Base-by-base conservation (phyloP, 2,329 filamentous ascomycete genomes). In the Arthroderma uncinatum region DNA sequence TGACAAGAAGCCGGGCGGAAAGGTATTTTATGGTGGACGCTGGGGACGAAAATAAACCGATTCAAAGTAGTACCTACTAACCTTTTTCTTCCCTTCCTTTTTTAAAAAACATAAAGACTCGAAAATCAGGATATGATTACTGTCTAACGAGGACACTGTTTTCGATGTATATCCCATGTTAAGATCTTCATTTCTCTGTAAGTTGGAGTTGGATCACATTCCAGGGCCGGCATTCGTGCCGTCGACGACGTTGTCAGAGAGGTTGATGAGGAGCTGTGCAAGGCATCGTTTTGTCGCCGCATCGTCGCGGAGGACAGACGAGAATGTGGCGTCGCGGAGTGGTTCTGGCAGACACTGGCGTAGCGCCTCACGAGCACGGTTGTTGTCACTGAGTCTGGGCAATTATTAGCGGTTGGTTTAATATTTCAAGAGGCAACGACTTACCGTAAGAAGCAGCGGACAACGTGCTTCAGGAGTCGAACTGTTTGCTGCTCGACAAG, bases 271-370 rank as follows among this genome's bases (percentile, higher is more conserved):
- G 7, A 98, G 83, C 73, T 97, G 93, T n/a, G 91, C 89, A 34
- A 98, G 84, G 72, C 93, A 98, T 59, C 93, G 86, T 78, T 98
- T 98, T 0, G 93, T 98, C 1, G 93, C 93, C 12, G 93, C 93
- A 68, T 98, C 93, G 67, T 98, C 93, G 58, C 93, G 87, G 34
- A 98, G 84, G 47, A 98, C 93, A 0, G 91, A 92, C 7, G 90
- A 95, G 71, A 98, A 98, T 1, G 93, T 98, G 6, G 92, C 91
- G 70, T 98, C 93, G 52, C 93, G 87, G n/a, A 98, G 84, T n/a
- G 93, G 93, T 68, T 98, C 93, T 0, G 93, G 93, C 10, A 98
- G 85, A 68, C 93, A 98, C 73, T 98, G 93, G 42, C 93, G 84
- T 21, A 98, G 81, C 48, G 93, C 93, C 72, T 98, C 93, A 33